Evolutionary conservation across 345 rosid genomes (phyloP).

Genomic region (Populus tremula): DNA sequence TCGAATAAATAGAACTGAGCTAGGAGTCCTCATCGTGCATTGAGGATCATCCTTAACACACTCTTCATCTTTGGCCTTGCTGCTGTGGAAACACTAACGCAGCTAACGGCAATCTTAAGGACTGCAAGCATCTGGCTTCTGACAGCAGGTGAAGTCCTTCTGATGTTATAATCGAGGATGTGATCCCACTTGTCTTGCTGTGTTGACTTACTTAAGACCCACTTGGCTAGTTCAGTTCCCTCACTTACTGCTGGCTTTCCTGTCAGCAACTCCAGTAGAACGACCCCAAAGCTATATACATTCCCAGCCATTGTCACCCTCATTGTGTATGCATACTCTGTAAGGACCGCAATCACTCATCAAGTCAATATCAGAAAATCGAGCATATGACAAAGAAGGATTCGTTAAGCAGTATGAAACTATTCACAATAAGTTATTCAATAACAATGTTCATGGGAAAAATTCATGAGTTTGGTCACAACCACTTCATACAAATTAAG

Average conservation of each 20-base stretch:
- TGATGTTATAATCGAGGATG: slow-evolving; percentile 64
- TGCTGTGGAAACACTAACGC: slow-evolving; percentile 59
- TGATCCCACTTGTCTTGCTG: slow-evolving; percentile 49
- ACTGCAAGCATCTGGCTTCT: slow-evolving; percentile 75
- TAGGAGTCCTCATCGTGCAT: slow-evolving; percentile 39
- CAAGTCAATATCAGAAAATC: neutral
- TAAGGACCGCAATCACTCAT: neutral
- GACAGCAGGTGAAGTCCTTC: slow-evolving; percentile 50
- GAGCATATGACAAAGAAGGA: neutral
- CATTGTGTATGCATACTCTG: slow-evolving; percentile 97
- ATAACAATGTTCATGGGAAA: neutral
- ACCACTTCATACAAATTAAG: neutral
- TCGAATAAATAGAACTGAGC: neutral
- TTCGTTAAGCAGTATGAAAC: neutral
- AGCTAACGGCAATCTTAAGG: slow-evolving; percentile 67
- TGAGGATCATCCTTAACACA: slow-evolving; percentile 64
- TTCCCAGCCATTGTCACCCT: slow-evolving; percentile 81
- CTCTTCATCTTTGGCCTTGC: slow-evolving; percentile 85
- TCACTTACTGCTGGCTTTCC: slow-evolving; percentile 71
- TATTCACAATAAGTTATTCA: neutral
- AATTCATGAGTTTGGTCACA: neutral
- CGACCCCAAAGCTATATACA: slow-evolving; percentile 74
- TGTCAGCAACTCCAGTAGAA: slow-evolving; percentile 75
- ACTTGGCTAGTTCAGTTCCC: slow-evolving; percentile 76
- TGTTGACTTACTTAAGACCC: slow-evolving; percentile 51